These are phyloP conservation scores for Alternaria infectoria DNA, from an alignment of 2,329 filamentous ascomycete genomes.

Conservation along the genomic window DNA sequence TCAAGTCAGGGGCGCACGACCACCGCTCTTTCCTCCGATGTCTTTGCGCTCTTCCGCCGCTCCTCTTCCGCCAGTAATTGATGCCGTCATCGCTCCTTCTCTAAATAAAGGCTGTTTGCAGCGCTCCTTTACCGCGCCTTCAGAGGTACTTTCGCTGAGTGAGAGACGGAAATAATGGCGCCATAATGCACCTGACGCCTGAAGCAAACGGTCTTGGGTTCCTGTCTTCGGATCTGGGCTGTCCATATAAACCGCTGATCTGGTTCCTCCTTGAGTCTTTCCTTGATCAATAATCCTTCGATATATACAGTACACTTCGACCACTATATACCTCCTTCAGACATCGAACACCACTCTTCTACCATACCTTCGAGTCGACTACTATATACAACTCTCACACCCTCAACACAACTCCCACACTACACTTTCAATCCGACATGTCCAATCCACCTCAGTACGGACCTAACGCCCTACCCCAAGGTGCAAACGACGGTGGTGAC, in stretches of 20 bases:
- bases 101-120: neutral
- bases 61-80: accelerated
- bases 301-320: neutral
- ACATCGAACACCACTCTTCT: neutral
- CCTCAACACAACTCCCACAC: neutral
- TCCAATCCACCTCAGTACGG: neutral
- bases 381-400: neutral
- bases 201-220: neutral
- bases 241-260: neutral
- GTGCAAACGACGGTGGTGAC: neutral
- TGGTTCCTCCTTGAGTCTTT: neutral
- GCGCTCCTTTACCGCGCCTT: neutral
- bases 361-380: neutral
- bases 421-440: neutral
- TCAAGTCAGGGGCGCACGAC: neutral
- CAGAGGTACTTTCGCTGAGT: neutral
- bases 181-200: neutral
- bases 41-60: neutral
- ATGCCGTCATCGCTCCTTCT: neutral
- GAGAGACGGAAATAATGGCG: neutral
- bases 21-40: neutral
- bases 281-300: neutral
- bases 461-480: neutral
- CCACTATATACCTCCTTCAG: neutral
- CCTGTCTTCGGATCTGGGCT: neutral